Evolutionary conservation across 2,329 filamentous ascomycete genomes (phyloP).

Genomic region (Colletotrichum ledebouriae): DNA sequence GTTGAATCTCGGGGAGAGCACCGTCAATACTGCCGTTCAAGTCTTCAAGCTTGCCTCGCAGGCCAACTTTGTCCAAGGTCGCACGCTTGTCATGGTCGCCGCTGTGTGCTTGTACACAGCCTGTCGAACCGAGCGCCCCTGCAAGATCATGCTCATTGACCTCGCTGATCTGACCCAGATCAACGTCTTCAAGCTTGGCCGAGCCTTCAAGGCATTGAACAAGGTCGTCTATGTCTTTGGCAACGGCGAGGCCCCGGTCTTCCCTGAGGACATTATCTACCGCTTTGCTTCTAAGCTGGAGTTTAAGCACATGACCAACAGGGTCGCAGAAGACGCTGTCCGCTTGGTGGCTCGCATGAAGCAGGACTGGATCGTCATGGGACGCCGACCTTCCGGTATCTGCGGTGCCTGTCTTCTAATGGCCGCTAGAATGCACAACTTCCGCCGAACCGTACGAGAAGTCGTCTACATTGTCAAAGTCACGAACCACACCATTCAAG

Average conservation of each 20-base stretch:
- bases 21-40: slow-evolving; percentile 74
- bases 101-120: slow-evolving; percentile 94
- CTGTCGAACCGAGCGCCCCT: slow-evolving; percentile 82
- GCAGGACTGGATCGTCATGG: slow-evolving; percentile 96
- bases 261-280: slow-evolving; percentile 91
- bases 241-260: slow-evolving; percentile 73
- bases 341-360: slow-evolving; percentile 94
- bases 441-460: slow-evolving; percentile 90
- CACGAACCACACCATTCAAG: slow-evolving; percentile 91
- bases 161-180: slow-evolving; percentile 86
- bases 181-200: slow-evolving; percentile 93
- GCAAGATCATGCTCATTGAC: slow-evolving; percentile 94
- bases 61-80: slow-evolving; percentile 86
- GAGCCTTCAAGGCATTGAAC: slow-evolving; percentile 84
- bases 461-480: slow-evolving; percentile 99
- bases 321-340: slow-evolving; percentile 89
- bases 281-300: slow-evolving; percentile 93
- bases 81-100: slow-evolving; percentile 85
- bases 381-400: slow-evolving; percentile 91
- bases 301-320: slow-evolving; percentile 84
- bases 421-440: slow-evolving; percentile 98
- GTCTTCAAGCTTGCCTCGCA: slow-evolving; percentile 82
- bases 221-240: slow-evolving; percentile 46
- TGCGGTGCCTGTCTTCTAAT: slow-evolving; percentile 95
- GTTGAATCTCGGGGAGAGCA: slow-evolving; percentile 70